Evolutionary conservation across 495 filamentous ascomycete genomes (phyloP), one percentile per base, ranked within the genome.

Genomic region (Daldinia decipiens): DNA sequence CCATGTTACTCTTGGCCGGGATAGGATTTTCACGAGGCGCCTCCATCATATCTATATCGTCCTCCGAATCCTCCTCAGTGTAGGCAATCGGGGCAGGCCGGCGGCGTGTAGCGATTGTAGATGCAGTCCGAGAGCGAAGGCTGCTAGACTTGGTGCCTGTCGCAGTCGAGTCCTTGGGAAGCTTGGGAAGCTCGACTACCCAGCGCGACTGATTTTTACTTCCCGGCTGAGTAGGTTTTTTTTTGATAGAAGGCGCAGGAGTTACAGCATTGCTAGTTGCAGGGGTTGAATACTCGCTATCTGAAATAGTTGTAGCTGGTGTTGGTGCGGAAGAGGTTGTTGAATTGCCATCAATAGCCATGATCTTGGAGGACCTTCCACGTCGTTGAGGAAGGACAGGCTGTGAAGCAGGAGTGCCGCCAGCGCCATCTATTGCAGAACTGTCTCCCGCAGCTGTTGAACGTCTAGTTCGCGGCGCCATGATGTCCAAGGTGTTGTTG

Each of bases 221-320:
- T 12, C 61, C 13, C 6, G 73, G 21, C 51, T 61, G 39, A 47
- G 65, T 38, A 24, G 73, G 21, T 1, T 74, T 68, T 2, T 70
- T 13, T 5, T 70, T 54, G 4, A 67, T 9, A 8, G 68, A 68
- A 1, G 81, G 80, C 3, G 76, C 79, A 0, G 91, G 88, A 8
- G 91, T 91, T 4, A 83, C 85, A 29, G 83, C 80, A 65, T 87
- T 84, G 75, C 92, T 95, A 12, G 93, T 97, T 21, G 87, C 89
- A 8, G 93, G 92, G 4, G 93, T 97, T 45, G 88, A 88, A 71
- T 87, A 89, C 29, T 87, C 89, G 56, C 84, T 88, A 6, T 83
- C 87, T 1, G 85, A 85, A 40, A 85, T 81, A 15, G 66, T 76
- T 13, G 81, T 74, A 43, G 74, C 65, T 0, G 78, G 77, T 5